Evolutionary conservation across 2,329 filamentous ascomycete species (phyloP).

Genomic region (Penicillium psychrosexuale): DNA sequence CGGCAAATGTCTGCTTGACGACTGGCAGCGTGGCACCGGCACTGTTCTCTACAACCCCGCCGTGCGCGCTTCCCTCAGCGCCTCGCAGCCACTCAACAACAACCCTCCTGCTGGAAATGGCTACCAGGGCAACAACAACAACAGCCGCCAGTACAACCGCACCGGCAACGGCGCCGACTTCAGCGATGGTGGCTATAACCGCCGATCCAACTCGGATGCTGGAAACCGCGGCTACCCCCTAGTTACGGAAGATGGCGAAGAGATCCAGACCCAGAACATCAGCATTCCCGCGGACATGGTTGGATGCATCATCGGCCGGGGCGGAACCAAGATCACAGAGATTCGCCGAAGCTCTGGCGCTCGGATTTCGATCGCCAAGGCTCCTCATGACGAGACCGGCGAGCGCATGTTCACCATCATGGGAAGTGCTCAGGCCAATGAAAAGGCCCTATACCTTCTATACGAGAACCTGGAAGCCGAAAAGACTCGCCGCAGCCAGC

Average conservation of each 20-base stretch:
- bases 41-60: slow-evolving; percentile 97
- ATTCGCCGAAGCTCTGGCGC: slow-evolving; percentile 96
- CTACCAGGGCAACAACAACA: slow-evolving; percentile 47
- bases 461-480: slow-evolving; percentile 99
- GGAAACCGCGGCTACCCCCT: slow-evolving; percentile 77
- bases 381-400: slow-evolving; percentile 92
- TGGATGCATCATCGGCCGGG: slow-evolving; percentile 96
- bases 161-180: slow-evolving; percentile 98
- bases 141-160: slow-evolving; percentile 73
- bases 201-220: slow-evolving; percentile 80
- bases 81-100: slow-evolving; percentile 54
- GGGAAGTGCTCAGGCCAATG: slow-evolving; percentile 88
- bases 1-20: slow-evolving; percentile 95
- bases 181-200: slow-evolving; percentile 75
- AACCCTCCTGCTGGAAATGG: slow-evolving; percentile 47
- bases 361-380: slow-evolving; percentile 95
- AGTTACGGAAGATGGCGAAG: slow-evolving; percentile 93
- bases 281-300: slow-evolving; percentile 99
- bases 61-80: slow-evolving; percentile 72
- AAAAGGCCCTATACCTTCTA: slow-evolving; percentile 90
- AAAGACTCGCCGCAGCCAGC: slow-evolving; percentile 95
- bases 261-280: slow-evolving; percentile 98
- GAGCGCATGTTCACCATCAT: slow-evolving; percentile 99
- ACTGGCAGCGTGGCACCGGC: slow-evolving; percentile 94
- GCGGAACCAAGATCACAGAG: slow-evolving; percentile 95